Evolutionary conservation across 1,284 basidiomycete genomes (phyloP).

Genomic region (Sporisorium graminicola): DNA sequence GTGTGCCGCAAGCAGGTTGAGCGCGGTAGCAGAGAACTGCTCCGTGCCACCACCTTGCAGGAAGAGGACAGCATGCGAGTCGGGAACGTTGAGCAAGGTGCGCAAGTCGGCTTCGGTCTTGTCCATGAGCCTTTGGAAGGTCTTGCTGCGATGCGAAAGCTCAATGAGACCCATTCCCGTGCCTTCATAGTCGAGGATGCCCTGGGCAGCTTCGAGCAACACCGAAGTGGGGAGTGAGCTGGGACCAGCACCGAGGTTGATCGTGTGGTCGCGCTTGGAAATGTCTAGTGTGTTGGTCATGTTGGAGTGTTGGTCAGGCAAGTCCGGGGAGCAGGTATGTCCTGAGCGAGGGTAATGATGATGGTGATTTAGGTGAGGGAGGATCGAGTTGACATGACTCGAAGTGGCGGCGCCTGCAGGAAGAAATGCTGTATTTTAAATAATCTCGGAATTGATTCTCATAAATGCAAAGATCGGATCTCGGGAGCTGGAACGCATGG

Average conservation of each 20-base stretch:
- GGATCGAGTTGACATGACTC: background rate
- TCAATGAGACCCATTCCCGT: conserved; percentile 68
- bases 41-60: conserved; percentile 68
- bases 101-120: conserved; percentile 65
- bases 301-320: background rate
- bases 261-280: conserved; percentile 56
- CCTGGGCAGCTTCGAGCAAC: conserved; percentile 65
- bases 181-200: conserved; percentile 62
- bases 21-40: conserved; percentile 66
- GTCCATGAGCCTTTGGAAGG: conserved; percentile 63
- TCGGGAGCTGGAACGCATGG: conserved; percentile 2
- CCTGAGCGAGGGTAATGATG: background rate
- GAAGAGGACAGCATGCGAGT: conserved; percentile 65
- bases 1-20: conserved; percentile 66
- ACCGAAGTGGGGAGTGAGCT: conserved; percentile 65
- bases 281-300: conserved; percentile 46
- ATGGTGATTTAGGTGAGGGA: background rate
- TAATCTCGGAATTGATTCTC: background rate
- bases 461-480: background rate
- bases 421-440: conserved; percentile 1
- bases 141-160: conserved; percentile 66
- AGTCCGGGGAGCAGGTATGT: background rate
- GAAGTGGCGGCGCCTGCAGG: background rate
- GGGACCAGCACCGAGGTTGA: conserved; percentile 69
- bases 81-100: conserved; percentile 57